Conservation (phyloP, 2,329 filamentous ascomycete genomes). For the Cercospora berteroae region DNA sequence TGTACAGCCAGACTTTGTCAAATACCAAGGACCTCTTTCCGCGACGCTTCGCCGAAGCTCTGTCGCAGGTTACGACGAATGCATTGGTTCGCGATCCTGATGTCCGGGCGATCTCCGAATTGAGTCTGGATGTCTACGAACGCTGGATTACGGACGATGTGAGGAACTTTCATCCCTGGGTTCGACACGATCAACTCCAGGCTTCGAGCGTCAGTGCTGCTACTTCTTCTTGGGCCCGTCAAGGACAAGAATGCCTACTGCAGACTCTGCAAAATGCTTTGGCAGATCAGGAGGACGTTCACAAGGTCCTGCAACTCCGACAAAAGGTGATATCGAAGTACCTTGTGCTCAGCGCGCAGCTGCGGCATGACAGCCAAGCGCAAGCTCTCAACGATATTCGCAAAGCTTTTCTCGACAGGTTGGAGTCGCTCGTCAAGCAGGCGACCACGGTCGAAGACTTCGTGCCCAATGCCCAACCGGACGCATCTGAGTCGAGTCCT, state of each 20-base stretch:
- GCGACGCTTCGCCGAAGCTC: conserved; percentile 65
- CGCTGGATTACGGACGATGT: conserved; percentile 82
- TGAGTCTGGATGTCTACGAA: conserved; percentile 74
- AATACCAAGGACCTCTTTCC: conserved; percentile 77
- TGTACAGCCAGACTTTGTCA: conserved; percentile 75
- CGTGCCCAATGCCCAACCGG: conserved; percentile 1
- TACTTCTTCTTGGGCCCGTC: conserved; percentile 65
- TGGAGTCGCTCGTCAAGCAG: conserved; percentile 24
- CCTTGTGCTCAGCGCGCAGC: conserved; percentile 27
- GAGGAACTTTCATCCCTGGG: conserved; percentile 80
- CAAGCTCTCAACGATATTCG: conserved; percentile 27
- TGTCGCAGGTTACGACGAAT: conserved; percentile 66
- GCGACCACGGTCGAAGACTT: conserved; percentile 17
- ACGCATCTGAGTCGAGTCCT: background rate
- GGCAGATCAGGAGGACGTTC: conserved; percentile 20
- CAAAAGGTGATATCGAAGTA: conserved; percentile 32
- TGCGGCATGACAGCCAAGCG: conserved; percentile 20
- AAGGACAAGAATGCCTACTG: conserved; percentile 46
- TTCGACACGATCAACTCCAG: conserved; percentile 69
- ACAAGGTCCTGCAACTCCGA: conserved; percentile 27
- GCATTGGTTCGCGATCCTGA: conserved; percentile 70
- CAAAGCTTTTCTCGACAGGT: conserved; percentile 23
- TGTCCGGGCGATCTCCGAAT: conserved; percentile 63
- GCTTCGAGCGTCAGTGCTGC: conserved; percentile 42
- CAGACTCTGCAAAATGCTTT: conserved; percentile 26